These are phyloP conservation scores for Murraya koenigii DNA, from an alignment of 345 rosid species.

Conservation along the genomic window DNA sequence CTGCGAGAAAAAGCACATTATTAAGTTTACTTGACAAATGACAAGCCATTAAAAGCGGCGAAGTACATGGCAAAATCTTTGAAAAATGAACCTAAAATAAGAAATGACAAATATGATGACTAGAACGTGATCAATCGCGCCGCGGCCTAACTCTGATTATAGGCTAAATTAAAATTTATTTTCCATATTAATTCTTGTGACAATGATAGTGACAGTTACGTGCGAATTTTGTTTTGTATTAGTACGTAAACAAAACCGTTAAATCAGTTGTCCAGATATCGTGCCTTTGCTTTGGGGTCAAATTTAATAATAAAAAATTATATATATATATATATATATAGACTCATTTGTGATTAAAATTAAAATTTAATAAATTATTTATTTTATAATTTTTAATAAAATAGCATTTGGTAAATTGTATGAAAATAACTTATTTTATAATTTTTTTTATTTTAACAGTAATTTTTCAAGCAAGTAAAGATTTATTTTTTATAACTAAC, in stretches of 20 bases:
- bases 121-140: not conserved
- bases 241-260: conserved; percentile 10
- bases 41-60: conserved; percentile 25
- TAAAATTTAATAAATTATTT: too few species aligned
- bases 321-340: too few species aligned
- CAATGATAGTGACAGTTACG: conserved; percentile 17
- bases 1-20: not conserved
- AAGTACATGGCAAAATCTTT: conserved; percentile 24
- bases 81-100: not conserved
- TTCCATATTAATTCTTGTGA: not conserved
- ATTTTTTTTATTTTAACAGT: too few species aligned
- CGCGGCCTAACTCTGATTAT: not conserved
- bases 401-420: too few species aligned
- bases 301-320: too few species aligned
- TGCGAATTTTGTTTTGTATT: conserved; percentile 2
- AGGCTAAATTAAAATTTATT: not conserved
- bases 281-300: conserved; percentile 19
- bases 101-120: not conserved
- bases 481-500: too few species aligned
- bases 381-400: too few species aligned
- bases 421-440: too few species aligned
- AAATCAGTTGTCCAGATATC: conserved; percentile 23
- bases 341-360: too few species aligned
- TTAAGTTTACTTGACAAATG: not conserved
- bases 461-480: too few species aligned